Evolutionary conservation across 192 early-diverging fungal genomes (phyloP).

Genomic region (Glomus cerebriforme): DNA sequence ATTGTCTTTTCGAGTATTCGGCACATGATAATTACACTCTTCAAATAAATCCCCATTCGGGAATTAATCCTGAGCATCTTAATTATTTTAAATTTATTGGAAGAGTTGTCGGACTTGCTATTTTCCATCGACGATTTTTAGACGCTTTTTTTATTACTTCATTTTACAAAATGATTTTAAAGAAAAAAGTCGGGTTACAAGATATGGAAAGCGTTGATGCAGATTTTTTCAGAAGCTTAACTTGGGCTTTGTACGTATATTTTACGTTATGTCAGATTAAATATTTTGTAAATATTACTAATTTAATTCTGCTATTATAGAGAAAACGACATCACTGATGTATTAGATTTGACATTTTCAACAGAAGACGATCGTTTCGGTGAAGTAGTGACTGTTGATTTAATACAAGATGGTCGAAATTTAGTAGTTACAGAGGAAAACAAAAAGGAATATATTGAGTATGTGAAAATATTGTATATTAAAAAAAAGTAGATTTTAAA

Average conservation of each 20-base stretch:
- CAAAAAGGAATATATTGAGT: constrained; percentile 94
- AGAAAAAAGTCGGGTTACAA: constrained; percentile 82
- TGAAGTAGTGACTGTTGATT: constrained; percentile 82
- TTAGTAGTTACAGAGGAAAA: constrained; percentile 96
- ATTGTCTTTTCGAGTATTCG: constrained; percentile 96
- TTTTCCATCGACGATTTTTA: constrained; percentile 96
- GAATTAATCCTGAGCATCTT: constrained; percentile 95
- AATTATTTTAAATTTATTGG: constrained; percentile 99
- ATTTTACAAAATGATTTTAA: constrained; percentile 96
- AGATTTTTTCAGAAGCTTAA: constrained; percentile 85
- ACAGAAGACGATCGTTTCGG: constrained; percentile 95
- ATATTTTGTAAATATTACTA: constrained; percentile 12
- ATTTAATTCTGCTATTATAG: constrained; percentile 36
- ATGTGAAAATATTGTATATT: constrained; percentile 18
- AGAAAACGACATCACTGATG: constrained; percentile 86
- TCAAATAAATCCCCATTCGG: constrained; percentile 95
- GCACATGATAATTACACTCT: constrained; percentile 98
- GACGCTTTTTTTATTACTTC: constrained; percentile 95
- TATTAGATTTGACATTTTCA: constrained; percentile 87
- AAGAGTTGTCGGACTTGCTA: constrained; percentile 91
- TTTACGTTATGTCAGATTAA: background rate
- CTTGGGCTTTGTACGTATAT: constrained; percentile 83
- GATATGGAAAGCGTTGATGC: constrained; percentile 97
- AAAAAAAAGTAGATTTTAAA: background rate
- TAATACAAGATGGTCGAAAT: constrained; percentile 85